phyloP scores from a whole-genome alignment of 2,329 filamentous ascomycete genomes.

The Eurotiales sp. region DNA sequence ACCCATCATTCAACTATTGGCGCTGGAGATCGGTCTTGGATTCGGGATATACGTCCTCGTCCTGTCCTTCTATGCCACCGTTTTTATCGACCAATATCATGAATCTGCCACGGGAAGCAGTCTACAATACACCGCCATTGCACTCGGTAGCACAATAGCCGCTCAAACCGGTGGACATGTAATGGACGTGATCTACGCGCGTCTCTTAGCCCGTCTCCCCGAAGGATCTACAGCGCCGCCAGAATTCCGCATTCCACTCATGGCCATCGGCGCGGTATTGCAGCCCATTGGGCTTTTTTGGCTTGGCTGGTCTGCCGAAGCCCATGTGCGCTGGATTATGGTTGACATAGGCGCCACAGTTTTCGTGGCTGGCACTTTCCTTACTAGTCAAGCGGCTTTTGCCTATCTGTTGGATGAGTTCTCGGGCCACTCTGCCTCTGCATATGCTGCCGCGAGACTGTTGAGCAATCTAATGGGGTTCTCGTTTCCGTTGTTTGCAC shows the following conservation, averaged over 20 bases:
- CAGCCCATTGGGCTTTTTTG: conserved; percentile 55
- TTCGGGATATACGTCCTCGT: conserved; percentile 13
- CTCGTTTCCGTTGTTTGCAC: conserved; percentile 58
- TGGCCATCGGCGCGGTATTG: conserved; percentile 53
- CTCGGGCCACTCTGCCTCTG: conserved; percentile 45
- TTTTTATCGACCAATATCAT: conserved; percentile 12
- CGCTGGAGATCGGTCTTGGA: conserved; percentile 4
- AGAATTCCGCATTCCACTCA: conserved; percentile 51
- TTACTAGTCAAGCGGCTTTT: conserved; percentile 47
- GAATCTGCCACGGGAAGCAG: conserved; percentile 10
- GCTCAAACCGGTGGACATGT: conserved; percentile 6
- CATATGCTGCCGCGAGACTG: conserved; percentile 53
- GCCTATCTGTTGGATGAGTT: conserved; percentile 60
- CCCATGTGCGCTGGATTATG: conserved; percentile 54
- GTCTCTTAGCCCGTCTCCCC: conserved; percentile 4
- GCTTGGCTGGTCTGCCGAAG: conserved; percentile 57
- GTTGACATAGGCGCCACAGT: conserved; percentile 58
- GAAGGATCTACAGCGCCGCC: conserved; percentile 31
- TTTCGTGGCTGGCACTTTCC: conserved; percentile 46
- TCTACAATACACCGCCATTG: conserved; percentile 14
- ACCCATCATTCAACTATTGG: conserved; percentile 5
- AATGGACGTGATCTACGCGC: conserved; percentile 11
- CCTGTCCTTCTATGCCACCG: conserved; percentile 8
- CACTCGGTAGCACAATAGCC: conserved; percentile 8
- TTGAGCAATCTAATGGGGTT: conserved; percentile 56